These are phyloP conservation scores for Malus sieversii DNA, from an alignment of 306 rosid genomes.

Conservation along the genomic window DNA sequence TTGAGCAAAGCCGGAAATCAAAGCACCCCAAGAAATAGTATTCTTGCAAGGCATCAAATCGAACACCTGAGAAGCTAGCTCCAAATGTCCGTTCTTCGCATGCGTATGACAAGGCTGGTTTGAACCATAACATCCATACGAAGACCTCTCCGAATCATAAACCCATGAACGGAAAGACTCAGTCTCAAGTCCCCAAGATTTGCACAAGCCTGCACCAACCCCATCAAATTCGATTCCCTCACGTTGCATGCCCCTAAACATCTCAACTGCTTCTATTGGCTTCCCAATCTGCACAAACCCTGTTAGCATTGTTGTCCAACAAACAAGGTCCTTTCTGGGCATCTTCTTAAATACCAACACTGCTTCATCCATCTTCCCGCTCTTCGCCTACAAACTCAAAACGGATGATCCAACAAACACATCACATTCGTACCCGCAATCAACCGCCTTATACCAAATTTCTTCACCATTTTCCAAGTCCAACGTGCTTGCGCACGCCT, in stretches of 20 bases:
- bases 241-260: constrained; percentile 26
- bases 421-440: constrained; percentile 28
- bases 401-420: constrained; percentile 34
- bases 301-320: constrained; percentile 40
- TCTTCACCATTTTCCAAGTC: constrained; percentile 36
- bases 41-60: constrained; percentile 26
- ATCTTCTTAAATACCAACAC: constrained; percentile 20
- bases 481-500: constrained; percentile 25
- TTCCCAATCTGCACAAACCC: constrained; percentile 28
- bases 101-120: constrained; percentile 41
- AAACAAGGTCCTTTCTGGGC: constrained; percentile 38
- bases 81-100: constrained; percentile 29
- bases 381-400: constrained; percentile 36
- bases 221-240: constrained; percentile 35
- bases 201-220: constrained; percentile 42
- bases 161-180: constrained; percentile 32
- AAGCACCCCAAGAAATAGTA: constrained; percentile 37
- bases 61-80: constrained; percentile 28
- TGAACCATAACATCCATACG: constrained; percentile 30
- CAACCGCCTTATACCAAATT: constrained; percentile 31
- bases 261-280: constrained; percentile 33
- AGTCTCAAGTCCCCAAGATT: constrained; percentile 21
- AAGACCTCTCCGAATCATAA: constrained; percentile 23
- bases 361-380: constrained; percentile 34
- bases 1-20: constrained; percentile 41